Percentiles rank a stretch among this genome's conserved stretches.
These are phyloP conservation scores for Megacollybia marginata DNA, from an alignment of 768 basidiomycete genomes.

Conservation along the genomic window DNA sequence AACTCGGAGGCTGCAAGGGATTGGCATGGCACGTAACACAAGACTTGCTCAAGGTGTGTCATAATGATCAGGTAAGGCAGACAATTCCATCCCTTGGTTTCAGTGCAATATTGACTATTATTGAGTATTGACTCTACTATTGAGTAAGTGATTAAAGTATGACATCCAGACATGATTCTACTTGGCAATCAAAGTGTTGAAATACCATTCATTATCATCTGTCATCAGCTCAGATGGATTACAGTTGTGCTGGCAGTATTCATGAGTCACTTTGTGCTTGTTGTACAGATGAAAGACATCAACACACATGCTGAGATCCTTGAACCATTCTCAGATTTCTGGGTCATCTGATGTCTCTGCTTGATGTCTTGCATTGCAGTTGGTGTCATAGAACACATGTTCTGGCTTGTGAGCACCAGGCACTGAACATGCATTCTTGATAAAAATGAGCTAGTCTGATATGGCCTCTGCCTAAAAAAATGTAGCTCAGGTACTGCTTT, in stretches of 20 bases:
- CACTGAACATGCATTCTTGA: slow-evolving; percentile 13
- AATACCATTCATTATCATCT: slow-evolving; percentile 11
- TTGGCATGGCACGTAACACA: no score
- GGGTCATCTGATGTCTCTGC: not conserved
- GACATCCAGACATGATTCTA: slow-evolving; percentile 27
- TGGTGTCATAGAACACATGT: slow-evolving; percentile 11
- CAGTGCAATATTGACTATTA: no score
- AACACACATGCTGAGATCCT: slow-evolving; percentile 5
- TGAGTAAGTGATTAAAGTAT: no score
- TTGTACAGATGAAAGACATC: slow-evolving; percentile 10
- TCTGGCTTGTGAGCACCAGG: slow-evolving; percentile 18
- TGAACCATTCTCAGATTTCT: not conserved
- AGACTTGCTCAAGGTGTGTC: no score
- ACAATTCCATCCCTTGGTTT: no score
- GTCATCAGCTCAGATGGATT: slow-evolving; percentile 9
- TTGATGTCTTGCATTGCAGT: slow-evolving; percentile 9
- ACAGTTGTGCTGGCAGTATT: slow-evolving; percentile 6
- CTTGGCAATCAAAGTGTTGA: slow-evolving; percentile 28
- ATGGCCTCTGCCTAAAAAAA: slow-evolving; percentile 12
- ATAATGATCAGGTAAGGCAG: no score
- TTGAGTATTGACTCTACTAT: no score
- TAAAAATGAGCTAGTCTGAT: slow-evolving; percentile 5
- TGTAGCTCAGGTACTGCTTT: slow-evolving; percentile 5
- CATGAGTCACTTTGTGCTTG: slow-evolving; percentile 8
- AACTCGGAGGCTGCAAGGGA: no score